A percentile compares a stretch with the other conserved stretches of the same genome.
Conservation (phyloP, 768 basidiomycete genomes). For the Termitomyces eurrhizus region DNA sequence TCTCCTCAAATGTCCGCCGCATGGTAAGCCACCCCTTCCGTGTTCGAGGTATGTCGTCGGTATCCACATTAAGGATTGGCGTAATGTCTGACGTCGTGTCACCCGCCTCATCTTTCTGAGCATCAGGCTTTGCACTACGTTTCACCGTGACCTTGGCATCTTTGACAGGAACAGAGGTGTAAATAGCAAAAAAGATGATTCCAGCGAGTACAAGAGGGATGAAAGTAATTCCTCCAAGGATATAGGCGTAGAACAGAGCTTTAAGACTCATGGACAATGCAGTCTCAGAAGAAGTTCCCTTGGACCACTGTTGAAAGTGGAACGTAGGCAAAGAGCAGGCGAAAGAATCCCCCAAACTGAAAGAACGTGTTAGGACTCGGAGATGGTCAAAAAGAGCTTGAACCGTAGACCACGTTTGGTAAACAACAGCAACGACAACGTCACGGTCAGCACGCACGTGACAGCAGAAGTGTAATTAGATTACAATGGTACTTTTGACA, state of each 20-base stretch:
- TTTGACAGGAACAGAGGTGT: conserved; percentile 83
- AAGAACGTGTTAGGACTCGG: background rate
- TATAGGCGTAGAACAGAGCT: conserved; percentile 76
- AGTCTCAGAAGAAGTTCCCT: background rate
- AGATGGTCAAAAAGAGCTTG: background rate
- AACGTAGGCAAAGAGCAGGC: background rate
- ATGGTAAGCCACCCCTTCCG: conserved; percentile 84
- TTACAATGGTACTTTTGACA: background rate
- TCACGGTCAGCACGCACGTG: conserved; percentile 6
- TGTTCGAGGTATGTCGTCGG: conserved; percentile 57
- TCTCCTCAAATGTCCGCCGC: conserved; percentile 73
- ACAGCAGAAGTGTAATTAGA: background rate
- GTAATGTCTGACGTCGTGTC: conserved; percentile 21
- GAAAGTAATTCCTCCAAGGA: conserved; percentile 89
- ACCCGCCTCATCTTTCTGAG: conserved; percentile 22
- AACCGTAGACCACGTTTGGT: background rate
- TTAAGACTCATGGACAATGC: conserved; percentile 53
- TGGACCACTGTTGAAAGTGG: conserved; percentile 8
- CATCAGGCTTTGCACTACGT: conserved; percentile 28
- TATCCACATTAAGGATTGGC: conserved; percentile 23
- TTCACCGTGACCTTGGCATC: conserved; percentile 45
- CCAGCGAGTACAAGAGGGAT: conserved; percentile 69
- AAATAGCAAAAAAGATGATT: conserved; percentile 59
- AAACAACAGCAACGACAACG: conserved; percentile 1
- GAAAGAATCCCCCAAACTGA: background rate